Evolutionary conservation across 2,329 filamentous ascomycete genomes (phyloP).

Genomic region (Penicillium griseofulvum): DNA sequence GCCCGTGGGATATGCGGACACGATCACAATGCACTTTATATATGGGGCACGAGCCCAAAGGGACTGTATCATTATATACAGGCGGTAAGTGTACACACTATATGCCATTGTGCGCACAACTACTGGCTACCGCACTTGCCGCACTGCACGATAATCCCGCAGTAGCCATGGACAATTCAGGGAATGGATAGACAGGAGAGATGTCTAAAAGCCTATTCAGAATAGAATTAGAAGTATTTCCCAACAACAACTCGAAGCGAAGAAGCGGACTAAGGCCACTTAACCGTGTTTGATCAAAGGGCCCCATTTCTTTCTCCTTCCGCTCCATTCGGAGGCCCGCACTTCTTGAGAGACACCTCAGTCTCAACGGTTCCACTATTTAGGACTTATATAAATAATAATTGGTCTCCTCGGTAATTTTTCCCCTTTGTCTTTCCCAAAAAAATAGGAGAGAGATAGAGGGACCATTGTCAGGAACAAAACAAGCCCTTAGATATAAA

Average conservation of each 20-base stretch:
- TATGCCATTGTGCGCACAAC: neutral
- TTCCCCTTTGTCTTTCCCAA: constrained; percentile 1
- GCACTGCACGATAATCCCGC: constrained; percentile 10
- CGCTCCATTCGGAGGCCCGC: constrained; percentile 25
- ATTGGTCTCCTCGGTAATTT: neutral
- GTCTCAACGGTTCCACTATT: constrained; percentile 12
- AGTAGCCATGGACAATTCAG: neutral
- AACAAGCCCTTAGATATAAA: neutral
- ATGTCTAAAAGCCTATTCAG: neutral
- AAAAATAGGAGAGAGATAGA: neutral
- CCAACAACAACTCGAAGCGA: neutral
- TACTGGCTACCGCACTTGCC: constrained; percentile 18
- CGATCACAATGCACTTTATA: constrained; percentile 1
- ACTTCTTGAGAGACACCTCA: constrained; percentile 7
- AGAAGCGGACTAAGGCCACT: constrained; percentile 1
- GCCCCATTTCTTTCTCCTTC: constrained; percentile 25
- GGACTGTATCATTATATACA: neutral
- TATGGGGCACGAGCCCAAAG: neutral
- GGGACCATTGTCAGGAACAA: neutral
- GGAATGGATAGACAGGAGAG: neutral
- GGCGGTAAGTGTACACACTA: neutral
- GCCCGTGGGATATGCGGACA: neutral
- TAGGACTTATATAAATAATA: constrained; percentile 17
- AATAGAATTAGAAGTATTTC: neutral
- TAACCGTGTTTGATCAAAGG: constrained; percentile 3